Percentiles rank a stretch among this genome's conserved stretches.
phyloP scores from a whole-genome alignment of 2,329 filamentous ascomycete species.

The Blastomyces parvus region DNA sequence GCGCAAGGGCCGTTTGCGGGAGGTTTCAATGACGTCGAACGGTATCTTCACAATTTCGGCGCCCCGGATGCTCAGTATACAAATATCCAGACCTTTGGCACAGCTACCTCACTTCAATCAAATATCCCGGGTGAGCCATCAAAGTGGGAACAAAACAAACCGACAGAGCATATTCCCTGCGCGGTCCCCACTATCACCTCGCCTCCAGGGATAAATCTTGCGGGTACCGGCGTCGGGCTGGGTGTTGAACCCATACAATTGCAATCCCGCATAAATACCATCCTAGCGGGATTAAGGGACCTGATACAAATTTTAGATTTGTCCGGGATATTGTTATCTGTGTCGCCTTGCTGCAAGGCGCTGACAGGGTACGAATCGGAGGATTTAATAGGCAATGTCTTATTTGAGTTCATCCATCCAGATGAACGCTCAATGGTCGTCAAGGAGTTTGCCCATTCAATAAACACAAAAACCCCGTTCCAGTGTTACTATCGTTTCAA shows the following conservation, averaged over 20 bases:
- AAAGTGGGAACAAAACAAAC: not conserved
- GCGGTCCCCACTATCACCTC: not conserved
- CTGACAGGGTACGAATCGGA: conserved; percentile 66
- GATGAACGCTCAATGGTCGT: conserved; percentile 78
- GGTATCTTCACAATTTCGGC: not conserved
- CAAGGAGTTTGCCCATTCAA: conserved; percentile 80
- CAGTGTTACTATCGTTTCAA: conserved; percentile 80
- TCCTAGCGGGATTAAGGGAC: conserved; percentile 83
- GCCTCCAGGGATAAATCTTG: not conserved
- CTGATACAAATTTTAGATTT: conserved; percentile 79
- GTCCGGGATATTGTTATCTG: conserved; percentile 72
- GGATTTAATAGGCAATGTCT: conserved; percentile 63
- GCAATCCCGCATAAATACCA: conserved; percentile 74
- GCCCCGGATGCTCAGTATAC: not conserved
- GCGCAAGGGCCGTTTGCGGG: not conserved
- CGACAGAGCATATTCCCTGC: not conserved
- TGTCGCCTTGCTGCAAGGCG: conserved; percentile 65
- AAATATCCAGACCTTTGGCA: not conserved
- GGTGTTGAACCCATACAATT: conserved; percentile 53
- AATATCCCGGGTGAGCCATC: not conserved
- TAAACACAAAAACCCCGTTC: conserved; percentile 67
- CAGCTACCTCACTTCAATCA: not conserved
- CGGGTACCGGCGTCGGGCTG: conserved; percentile 45
- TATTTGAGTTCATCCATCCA: conserved; percentile 74
- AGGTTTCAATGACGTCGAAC: conserved; percentile 1